Conservation (phyloP, 129 eudicot species). For the Arctium minus region DNA sequence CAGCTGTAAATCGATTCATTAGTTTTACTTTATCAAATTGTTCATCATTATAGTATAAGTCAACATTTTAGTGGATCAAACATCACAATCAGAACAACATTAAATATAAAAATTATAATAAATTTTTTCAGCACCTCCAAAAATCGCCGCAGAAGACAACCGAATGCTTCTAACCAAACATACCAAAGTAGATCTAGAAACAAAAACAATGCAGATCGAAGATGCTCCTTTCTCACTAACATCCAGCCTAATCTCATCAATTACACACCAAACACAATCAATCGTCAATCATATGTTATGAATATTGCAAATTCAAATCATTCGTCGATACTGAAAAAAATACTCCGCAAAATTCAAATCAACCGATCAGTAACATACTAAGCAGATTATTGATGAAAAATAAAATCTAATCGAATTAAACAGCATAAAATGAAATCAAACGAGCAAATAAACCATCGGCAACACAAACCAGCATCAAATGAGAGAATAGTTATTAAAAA, state of each 20-base stretch:
- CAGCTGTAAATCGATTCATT: too few species aligned
- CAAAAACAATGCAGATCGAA: constrained; percentile 7
- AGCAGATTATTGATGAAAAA: not conserved
- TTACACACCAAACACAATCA: not conserved
- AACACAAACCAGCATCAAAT: not conserved
- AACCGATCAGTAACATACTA: not conserved
- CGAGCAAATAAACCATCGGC: not conserved
- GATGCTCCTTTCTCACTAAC: not conserved
- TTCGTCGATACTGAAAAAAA: not conserved
- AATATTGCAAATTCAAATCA: not conserved
- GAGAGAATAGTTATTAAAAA: not conserved
- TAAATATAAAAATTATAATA: not conserved
- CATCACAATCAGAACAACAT: not conserved
- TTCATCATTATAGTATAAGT: not conserved
- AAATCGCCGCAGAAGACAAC: not conserved
- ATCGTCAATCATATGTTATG: not conserved
- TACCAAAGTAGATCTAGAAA: constrained; percentile 2
- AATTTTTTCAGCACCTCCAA: not conserved
- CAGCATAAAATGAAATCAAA: not conserved
- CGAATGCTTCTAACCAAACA: not conserved
- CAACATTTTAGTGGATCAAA: not conserved
- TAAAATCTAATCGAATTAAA: not conserved
- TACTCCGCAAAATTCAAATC: not conserved
- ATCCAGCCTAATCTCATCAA: not conserved
- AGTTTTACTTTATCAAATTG: too few species aligned